phyloP scores from a whole-genome alignment of 2,329 filamentous ascomycete genomes.

The Fusarium algeriense region DNA sequence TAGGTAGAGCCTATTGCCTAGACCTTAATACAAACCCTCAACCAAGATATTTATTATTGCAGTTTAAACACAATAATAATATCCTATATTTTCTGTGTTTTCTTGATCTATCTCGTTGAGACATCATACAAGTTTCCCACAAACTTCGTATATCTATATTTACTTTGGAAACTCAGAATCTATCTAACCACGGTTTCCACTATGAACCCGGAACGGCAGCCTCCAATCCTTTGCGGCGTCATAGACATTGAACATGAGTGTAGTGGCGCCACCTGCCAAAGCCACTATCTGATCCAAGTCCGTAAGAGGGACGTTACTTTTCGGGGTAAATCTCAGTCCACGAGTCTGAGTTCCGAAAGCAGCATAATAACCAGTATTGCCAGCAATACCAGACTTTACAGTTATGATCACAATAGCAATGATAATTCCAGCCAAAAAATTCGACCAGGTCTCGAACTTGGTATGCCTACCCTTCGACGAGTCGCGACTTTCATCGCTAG shows the following conservation, averaged over 20 bases:
- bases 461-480: fast-evolving
- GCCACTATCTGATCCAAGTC: slow-evolving; percentile 3
- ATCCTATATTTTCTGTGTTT: no score
- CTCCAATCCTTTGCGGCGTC: background rate
- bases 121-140: no score
- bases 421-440: background rate
- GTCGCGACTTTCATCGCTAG: no score
- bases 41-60: no score
- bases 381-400: background rate
- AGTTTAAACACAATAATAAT: no score
- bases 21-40: no score
- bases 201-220: fast-evolving
- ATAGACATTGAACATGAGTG: background rate
- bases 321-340: background rate
- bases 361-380: background rate
- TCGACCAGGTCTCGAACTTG: background rate
- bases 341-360: background rate
- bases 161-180: no score
- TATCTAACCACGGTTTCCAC: background rate
- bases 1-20: no score
- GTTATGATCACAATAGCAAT: background rate
- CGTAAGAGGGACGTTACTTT: background rate
- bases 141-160: no score
- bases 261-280: background rate
- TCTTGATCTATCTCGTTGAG: no score